Base-by-base conservation (phyloP, 1,139 yeast species). In the Pichia kudriavzevii region DNA sequence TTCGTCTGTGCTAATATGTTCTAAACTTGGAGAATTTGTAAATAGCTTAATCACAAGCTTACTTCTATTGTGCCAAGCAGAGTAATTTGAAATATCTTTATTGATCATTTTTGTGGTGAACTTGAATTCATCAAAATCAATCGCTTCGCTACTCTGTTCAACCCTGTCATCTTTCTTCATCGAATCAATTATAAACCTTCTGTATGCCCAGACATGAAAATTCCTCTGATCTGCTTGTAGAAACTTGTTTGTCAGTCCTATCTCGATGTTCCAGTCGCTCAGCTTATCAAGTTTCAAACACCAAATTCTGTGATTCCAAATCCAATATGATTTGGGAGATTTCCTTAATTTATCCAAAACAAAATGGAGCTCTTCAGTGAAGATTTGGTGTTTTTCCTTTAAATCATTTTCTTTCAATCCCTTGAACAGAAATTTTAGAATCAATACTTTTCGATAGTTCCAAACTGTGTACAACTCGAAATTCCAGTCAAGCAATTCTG, bases 241-340 rank as follows among this genome's bases (percentile, higher is more conserved):
- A 49, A 91, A 61, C 50, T 75, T 78, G 34, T 73, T 72, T 2
- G 84, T 88, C 8, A 85, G 67, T 1, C 58, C 67, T 47, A 91
- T 60, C 52, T 91, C 98, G 31, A 57, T 59, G 11, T 64, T 55
- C 94, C 94, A 87, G 38, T 79, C 63, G 4, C 72, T 68, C 5
- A 53, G 40, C 1, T 53, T 50, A 5, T 79, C 75, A 32, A 75
- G 63, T 36, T 69, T 66, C 27, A 91, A 60, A 34, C 84, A 72
- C 98, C 98, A 91, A 15, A 72, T 61, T 22, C 99, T 67, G 56
- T 91, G 97, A 50, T 80, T 82, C 96, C 97, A 91, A 14, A 91
- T 79, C 95, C 97, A 88, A 55, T 91, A 91, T 25, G 88, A 83
- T 55, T 91, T 91, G 2, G 99, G 98, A 46, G 61, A 79, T 39